Evolutionary conservation across 192 early-diverging fungal species (phyloP).

Genomic region (Pilaira anomala): DNA sequence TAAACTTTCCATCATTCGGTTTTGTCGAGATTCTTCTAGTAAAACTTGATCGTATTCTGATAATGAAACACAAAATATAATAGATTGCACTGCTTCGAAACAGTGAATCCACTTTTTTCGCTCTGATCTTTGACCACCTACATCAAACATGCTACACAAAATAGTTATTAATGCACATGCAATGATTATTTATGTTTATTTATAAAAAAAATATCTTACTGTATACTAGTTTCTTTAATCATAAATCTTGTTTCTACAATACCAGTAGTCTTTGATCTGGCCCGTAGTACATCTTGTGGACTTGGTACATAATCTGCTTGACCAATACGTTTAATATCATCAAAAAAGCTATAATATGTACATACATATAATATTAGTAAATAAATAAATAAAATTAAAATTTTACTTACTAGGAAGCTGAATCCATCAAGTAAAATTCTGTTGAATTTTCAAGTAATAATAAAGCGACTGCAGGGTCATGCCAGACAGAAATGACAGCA

Average conservation of each 20-base stretch:
- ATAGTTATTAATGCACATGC: neutral
- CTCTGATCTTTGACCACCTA: constrained; percentile 70
- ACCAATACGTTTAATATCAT: constrained; percentile 81
- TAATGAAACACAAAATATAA: constrained; percentile 84
- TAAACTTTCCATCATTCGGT: constrained; percentile 81
- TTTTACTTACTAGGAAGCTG: constrained; percentile 77
- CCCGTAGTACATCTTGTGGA: constrained; percentile 91
- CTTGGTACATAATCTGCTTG: constrained; percentile 83
- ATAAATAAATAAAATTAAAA: neutral
- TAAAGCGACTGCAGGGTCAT: constrained; percentile 61
- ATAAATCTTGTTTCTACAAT: constrained; percentile 94
- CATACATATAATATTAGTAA: neutral
- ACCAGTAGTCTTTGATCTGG: constrained; percentile 96
- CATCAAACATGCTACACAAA: constrained; percentile 63
- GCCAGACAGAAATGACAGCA: constrained; percentile 68
- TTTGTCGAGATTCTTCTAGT: constrained; percentile 70
- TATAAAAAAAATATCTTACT: constrained; percentile 57
- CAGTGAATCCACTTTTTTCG: constrained; percentile 76
- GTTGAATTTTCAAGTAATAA: constrained; percentile 66
- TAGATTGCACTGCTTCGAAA: constrained; percentile 74
- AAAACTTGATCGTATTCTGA: constrained; percentile 85
- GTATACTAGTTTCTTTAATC: constrained; percentile 87
- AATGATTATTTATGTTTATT: neutral
- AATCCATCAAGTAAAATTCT: constrained; percentile 91
- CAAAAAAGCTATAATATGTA: constrained; percentile 76